Evolutionary conservation across 768 basidiomycete species (phyloP).

Genomic region (Leccinum variicolor): DNA sequence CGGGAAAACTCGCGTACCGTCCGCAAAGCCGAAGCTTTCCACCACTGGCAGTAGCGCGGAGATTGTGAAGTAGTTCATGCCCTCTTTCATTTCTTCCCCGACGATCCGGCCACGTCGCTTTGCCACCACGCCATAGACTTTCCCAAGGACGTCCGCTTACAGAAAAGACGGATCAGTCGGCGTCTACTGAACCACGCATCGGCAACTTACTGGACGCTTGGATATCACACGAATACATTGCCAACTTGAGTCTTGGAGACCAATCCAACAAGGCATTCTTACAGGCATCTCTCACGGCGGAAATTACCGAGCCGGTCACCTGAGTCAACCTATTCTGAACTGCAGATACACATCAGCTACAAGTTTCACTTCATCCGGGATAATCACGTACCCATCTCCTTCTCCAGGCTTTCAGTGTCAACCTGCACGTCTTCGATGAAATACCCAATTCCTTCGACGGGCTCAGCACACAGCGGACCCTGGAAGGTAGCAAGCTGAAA

Average conservation of each 20-base stretch:
- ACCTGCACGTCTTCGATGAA: conserved; percentile 78
- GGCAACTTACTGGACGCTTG: conserved; percentile 85
- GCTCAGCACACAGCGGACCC: conserved; percentile 94
- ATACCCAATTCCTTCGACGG: conserved; percentile 89
- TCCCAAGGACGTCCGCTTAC: conserved; percentile 92
- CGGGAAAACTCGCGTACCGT: conserved; percentile 52
- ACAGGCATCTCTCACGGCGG: conserved; percentile 86
- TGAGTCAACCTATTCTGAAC: conserved; percentile 80
- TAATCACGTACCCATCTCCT: conserved; percentile 58
- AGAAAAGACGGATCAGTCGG: conserved; percentile 7
- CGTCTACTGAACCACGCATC: background rate
- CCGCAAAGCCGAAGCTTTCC: conserved; percentile 96
- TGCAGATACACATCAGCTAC: conserved; percentile 31
- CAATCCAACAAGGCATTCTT: conserved; percentile 89
- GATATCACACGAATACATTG: conserved; percentile 99
- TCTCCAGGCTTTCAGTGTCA: conserved; percentile 54
- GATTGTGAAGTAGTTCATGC: conserved; percentile 91
- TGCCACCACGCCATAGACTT: conserved; percentile 94
- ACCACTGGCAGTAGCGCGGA: conserved; percentile 90
- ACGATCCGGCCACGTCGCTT: conserved; percentile 89
- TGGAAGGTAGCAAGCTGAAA: conserved; percentile 95
- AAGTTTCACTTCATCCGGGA: background rate
- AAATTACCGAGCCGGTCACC: conserved; percentile 86
- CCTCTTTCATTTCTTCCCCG: conserved; percentile 98
- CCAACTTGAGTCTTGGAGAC: conserved; percentile 95